Evolutionary conservation across 2,329 filamentous ascomycete genomes (phyloP).

Genomic region (Diaporthe velutina): DNA sequence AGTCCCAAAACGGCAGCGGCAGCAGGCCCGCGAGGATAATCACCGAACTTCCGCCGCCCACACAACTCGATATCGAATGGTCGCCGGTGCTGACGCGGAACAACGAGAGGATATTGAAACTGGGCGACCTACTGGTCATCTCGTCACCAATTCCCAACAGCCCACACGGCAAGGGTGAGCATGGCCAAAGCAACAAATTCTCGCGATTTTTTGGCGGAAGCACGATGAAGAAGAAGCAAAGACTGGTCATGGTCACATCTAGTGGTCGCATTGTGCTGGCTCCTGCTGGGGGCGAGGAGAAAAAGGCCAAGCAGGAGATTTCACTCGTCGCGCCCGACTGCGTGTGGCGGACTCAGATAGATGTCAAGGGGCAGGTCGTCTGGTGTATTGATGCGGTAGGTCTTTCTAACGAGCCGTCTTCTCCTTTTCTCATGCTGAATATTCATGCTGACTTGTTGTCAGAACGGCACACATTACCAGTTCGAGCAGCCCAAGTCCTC

Average conservation of each 20-base stretch:
- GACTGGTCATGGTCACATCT: slow-evolving; percentile 94
- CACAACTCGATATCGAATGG: slow-evolving; percentile 98
- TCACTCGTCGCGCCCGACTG: slow-evolving; percentile 83
- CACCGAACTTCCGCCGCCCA: slow-evolving; percentile 95
- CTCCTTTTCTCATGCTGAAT: slow-evolving; percentile 24
- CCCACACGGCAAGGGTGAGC: slow-evolving; percentile 76
- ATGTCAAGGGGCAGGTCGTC: slow-evolving; percentile 87
- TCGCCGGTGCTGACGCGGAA: slow-evolving; percentile 91
- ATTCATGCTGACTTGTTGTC: slow-evolving; percentile 14
- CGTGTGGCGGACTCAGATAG: slow-evolving; percentile 82
- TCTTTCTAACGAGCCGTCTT: slow-evolving; percentile 42
- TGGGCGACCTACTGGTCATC: slow-evolving; percentile 90
- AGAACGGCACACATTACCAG: slow-evolving; percentile 90
- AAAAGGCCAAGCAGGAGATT: slow-evolving; percentile 93
- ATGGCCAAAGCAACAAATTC: slow-evolving; percentile 85
- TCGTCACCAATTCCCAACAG: slow-evolving; percentile 83
- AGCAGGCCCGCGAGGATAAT: slow-evolving; percentile 82
- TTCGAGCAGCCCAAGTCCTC: slow-evolving; percentile 93
- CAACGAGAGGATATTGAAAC: slow-evolving; percentile 94
- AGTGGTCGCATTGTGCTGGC: slow-evolving; percentile 91
- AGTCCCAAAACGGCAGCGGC: slow-evolving; percentile 58
- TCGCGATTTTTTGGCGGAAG: slow-evolving; percentile 93
- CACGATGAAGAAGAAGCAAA: slow-evolving; percentile 91
- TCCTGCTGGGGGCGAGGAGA: slow-evolving; percentile 93
- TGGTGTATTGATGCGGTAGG: slow-evolving; percentile 96